A percentile compares a stretch with the other conserved stretches of the same genome.
phyloP scores from a whole-genome alignment of 1,139 yeast genomes.

The Yamadazyma jaroonii region DNA sequence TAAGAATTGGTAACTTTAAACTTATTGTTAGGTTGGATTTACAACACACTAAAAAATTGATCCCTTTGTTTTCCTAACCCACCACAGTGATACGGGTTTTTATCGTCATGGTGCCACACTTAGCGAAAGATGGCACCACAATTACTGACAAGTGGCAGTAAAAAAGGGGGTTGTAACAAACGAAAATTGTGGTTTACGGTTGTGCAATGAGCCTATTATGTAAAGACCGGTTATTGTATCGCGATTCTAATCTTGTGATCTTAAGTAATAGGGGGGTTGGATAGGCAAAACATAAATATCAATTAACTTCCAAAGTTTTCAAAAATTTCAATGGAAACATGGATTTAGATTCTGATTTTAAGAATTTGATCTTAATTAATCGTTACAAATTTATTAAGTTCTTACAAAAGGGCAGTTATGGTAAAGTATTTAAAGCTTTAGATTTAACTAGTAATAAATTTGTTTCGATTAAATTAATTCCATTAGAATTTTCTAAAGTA shows the following conservation, averaged over 20 bases:
- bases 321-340: neutral
- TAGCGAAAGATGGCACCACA: neutral
- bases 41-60: neutral
- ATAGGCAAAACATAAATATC: too few species aligned
- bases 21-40: conserved; percentile 1
- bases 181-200: too few species aligned
- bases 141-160: too few species aligned
- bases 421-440: conserved; percentile 48
- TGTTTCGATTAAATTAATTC: conserved; percentile 31
- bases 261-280: conserved; percentile 1
- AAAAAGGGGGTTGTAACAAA: too few species aligned
- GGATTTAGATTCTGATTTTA: conserved; percentile 5
- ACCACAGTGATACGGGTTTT: too few species aligned
- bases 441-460: conserved; percentile 26
- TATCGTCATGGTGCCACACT: too few species aligned
- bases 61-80: too few species aligned
- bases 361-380: conserved; percentile 17
- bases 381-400: conserved; percentile 35
- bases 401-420: conserved; percentile 53
- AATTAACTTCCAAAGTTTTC: neutral
- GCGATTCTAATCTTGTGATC: conserved; percentile 3
- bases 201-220: neutral
- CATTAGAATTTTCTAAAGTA: conserved; percentile 17
- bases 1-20: neutral
- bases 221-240: neutral